These are phyloP conservation scores for Lodderomyces parapsilosis DNA, from an alignment of 1,139 yeast species.

Conservation along the genomic window DNA sequence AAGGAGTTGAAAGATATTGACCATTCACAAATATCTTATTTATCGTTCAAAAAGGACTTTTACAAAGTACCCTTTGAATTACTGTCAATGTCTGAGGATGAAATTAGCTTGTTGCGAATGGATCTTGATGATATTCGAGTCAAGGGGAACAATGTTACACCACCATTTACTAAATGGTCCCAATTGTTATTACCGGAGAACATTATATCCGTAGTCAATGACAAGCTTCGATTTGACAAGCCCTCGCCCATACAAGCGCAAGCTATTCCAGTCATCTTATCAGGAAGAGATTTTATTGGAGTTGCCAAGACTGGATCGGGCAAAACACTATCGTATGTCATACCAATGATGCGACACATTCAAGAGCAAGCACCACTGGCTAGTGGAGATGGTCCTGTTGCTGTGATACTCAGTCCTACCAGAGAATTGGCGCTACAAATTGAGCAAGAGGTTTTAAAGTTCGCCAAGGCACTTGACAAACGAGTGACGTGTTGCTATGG, in stretches of 20 bases:
- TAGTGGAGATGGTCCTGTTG: constrained; percentile 66
- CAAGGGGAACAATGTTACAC: constrained; percentile 54
- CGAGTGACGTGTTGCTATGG: constrained; percentile 83
- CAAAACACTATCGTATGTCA: constrained; percentile 81
- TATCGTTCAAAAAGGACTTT: constrained; percentile 60
- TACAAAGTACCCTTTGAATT: constrained; percentile 66
- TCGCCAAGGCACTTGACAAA: constrained; percentile 41
- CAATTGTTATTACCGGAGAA: constrained; percentile 74
- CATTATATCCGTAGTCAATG: constrained; percentile 50
- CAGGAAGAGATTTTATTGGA: constrained; percentile 88
- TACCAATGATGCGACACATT: constrained; percentile 84
- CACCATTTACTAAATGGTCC: constrained; percentile 76
- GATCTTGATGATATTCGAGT: constrained; percentile 64
- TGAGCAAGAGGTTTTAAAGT: constrained; percentile 60
- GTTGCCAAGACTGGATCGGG: constrained; percentile 98
- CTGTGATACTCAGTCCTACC: constrained; percentile 84
- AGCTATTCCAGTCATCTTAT: constrained; percentile 87
- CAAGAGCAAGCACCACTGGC: constrained; percentile 57
- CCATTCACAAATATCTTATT: constrained; percentile 47
- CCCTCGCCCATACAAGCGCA: constrained; percentile 94
- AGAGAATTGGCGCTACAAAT: constrained; percentile 91
- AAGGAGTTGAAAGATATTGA: constrained; percentile 38
- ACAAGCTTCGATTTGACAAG: constrained; percentile 47
- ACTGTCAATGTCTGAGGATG: constrained; percentile 43
- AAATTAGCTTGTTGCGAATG: constrained; percentile 53